Base-by-base conservation (phyloP, 495 filamentous ascomycete genomes). In the Acidiella bohemica region DNA sequence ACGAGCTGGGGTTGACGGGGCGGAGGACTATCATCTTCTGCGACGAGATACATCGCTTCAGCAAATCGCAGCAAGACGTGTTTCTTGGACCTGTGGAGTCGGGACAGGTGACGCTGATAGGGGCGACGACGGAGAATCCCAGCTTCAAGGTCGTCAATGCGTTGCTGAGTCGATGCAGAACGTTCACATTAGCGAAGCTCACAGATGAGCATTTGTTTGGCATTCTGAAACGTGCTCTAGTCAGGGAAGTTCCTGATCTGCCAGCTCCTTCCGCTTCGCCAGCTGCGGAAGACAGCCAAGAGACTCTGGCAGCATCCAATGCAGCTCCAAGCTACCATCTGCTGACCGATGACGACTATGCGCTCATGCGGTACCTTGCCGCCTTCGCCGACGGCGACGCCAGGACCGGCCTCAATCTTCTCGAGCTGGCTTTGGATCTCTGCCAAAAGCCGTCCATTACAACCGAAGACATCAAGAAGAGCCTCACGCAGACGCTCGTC, bases 21-120 rank as follows among this genome's bases (percentile, higher is more conserved):
- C 68, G 85, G 23, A 86, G 84, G 60, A 96, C 90, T 4, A 93
- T 97, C 49, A 76, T 97, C 46, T 97, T 96, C 60, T 95, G 88
- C 63, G 88, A 96, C 59, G 88, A 96, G 60, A 93, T 96, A 39
- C 88, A 96, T 58, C 73, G 88, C 4, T 95, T 96, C 64, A 81
- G 73, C 34, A 96, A 94, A 56, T 65, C 76, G 0, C 90, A 97
- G 58, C 90, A 97, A 49, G 90, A 97, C 62, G 83, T 94, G 1
- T 96, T 96, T 49, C 60, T 97, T 7, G 85, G 81, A 4, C 87
- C 88, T 0, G 90, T 97, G 2, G 90, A 97, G 54, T 78, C 79
- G 8, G 90, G 90, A 7, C 79, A 82, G 23, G 76, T 96, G 49
- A 93, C 84, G 5, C 67, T 97, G 28, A 93, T 95, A 46, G 90